A percentile compares a stretch with the other conserved stretches of the same genome.
Evolutionary conservation across 306 rosid genomes (phyloP).

Genomic region (Begonia masoniana): DNA sequence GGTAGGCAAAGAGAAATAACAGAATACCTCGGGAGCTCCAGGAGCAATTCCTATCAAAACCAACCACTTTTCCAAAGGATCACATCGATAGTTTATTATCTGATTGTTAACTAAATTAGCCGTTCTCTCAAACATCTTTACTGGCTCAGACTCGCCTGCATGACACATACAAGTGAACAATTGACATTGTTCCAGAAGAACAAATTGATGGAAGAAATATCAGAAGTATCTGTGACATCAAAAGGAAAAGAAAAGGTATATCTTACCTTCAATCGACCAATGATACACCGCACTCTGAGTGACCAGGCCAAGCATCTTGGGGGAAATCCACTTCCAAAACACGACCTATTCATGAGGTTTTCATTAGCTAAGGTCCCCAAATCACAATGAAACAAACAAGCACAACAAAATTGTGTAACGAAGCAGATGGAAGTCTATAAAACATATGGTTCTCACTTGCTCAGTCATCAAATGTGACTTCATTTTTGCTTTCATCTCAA

Average conservation of each 20-base stretch:
- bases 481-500: conserved; percentile 90
- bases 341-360: conserved; percentile 41
- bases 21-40: conserved; percentile 88
- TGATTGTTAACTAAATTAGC: conserved; percentile 92
- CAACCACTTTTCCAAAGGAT: conserved; percentile 96
- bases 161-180: conserved; percentile 2
- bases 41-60: conserved; percentile 99
- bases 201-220: neutral
- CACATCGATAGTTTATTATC: conserved; percentile 95
- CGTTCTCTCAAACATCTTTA: conserved; percentile 87
- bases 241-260: conserved; percentile 7
- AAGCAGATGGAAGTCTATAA: neutral
- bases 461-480: conserved; percentile 94
- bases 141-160: conserved; percentile 93
- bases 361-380: conserved; percentile 10
- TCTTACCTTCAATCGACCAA: conserved; percentile 92
- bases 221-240: neutral
- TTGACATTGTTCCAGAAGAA: neutral
- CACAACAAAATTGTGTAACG: neutral
- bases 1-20: conserved; percentile 1
- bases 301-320: conserved; percentile 85
- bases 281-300: conserved; percentile 91
- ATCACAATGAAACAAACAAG: conserved; percentile 2
- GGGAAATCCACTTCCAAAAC: conserved; percentile 97
- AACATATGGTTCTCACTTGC: conserved; percentile 47